A percentile compares a stretch with the other conserved stretches of the same genome.
phyloP scores from a whole-genome alignment of 1,284 basidiomycete genomes.

The Ustilago xerochloae region DNA sequence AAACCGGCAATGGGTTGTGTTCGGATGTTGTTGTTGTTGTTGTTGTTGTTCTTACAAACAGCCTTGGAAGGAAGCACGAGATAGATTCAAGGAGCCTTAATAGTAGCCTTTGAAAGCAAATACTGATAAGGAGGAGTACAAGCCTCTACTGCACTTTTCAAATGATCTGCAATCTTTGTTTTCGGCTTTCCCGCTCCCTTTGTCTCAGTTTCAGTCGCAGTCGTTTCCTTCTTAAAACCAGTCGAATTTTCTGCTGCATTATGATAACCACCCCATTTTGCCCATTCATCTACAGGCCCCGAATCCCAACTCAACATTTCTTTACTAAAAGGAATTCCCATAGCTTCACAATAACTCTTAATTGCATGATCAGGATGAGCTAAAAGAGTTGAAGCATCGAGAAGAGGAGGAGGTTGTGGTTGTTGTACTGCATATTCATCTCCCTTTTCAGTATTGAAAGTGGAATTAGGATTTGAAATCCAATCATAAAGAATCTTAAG shows the following conservation, averaged over 20 bases:
- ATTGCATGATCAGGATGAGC: conserved; percentile 56
- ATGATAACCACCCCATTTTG: conserved; percentile 65
- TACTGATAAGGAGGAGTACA: conserved; percentile 46
- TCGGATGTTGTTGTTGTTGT: too few species aligned
- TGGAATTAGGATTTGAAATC: conserved; percentile 58
- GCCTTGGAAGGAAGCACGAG: not conserved
- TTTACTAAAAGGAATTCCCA: conserved; percentile 59
- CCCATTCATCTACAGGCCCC: conserved; percentile 60
- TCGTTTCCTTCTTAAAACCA: conserved; percentile 56
- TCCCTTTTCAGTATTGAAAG: conserved; percentile 53
- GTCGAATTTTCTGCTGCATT: conserved; percentile 60
- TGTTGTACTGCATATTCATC: conserved; percentile 39
- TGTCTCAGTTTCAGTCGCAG: conserved; percentile 4
- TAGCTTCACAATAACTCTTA: conserved; percentile 52
- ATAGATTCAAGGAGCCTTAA: conserved; percentile 19
- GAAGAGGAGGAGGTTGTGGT: conserved; percentile 56
- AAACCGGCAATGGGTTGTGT: too few species aligned
- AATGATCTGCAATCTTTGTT: conserved; percentile 49
- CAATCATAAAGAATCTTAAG: conserved; percentile 62
- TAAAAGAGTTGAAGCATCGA: conserved; percentile 58
- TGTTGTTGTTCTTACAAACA: not conserved
- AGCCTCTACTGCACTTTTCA: conserved; percentile 43
- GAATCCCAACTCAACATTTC: conserved; percentile 64
- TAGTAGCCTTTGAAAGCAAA: conserved; percentile 40
- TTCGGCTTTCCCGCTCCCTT: conserved; percentile 31